Conservation (phyloP, 2,329 filamentous ascomycete genomes). For the Cladophialophora yegresii region DNA sequence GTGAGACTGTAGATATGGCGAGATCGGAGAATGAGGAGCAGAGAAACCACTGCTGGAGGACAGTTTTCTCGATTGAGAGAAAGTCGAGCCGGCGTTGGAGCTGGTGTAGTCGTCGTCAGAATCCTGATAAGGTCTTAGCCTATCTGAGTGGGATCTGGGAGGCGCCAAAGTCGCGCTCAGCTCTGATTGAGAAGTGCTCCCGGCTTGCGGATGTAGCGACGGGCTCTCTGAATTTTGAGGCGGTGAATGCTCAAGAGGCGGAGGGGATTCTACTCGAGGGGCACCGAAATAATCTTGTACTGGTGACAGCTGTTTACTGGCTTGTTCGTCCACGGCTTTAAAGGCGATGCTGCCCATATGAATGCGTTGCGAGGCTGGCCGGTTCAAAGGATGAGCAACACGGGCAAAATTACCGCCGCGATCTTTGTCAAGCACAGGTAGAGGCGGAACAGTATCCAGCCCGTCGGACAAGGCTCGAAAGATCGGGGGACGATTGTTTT, state of each 20-base stretch:
- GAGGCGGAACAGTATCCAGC: constrained; percentile 42
- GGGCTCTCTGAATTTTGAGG: constrained; percentile 10
- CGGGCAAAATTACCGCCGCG: constrained; percentile 40
- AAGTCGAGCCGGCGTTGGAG: constrained; percentile 59
- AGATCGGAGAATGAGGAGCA: constrained; percentile 62
- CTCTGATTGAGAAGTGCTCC: constrained; percentile 29
- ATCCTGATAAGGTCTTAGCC: constrained; percentile 54
- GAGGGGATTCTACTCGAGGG: constrained; percentile 36
- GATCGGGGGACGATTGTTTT: constrained; percentile 65
- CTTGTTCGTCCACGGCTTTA: constrained; percentile 21
- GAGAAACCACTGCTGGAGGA: constrained; percentile 70
- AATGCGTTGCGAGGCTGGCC: constrained; percentile 74
- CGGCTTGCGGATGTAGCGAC: constrained; percentile 4
- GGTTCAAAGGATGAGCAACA: constrained; percentile 50
- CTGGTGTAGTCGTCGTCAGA: constrained; percentile 71
- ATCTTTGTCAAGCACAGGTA: constrained; percentile 49
- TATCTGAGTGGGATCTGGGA: constrained; percentile 22
- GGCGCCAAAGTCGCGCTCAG: constrained; percentile 26
- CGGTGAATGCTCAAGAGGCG: constrained; percentile 22
- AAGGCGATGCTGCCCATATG: constrained; percentile 65
- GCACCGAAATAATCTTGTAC: constrained; percentile 37
- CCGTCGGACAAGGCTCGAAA: constrained; percentile 73
- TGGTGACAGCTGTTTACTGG: constrained; percentile 1
- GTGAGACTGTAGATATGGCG: constrained; percentile 63
- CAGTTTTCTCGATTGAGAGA: constrained; percentile 72